Base-by-base conservation (phyloP, 2,329 filamentous ascomycete genomes). In the Cladophialophora yegresii region DNA sequence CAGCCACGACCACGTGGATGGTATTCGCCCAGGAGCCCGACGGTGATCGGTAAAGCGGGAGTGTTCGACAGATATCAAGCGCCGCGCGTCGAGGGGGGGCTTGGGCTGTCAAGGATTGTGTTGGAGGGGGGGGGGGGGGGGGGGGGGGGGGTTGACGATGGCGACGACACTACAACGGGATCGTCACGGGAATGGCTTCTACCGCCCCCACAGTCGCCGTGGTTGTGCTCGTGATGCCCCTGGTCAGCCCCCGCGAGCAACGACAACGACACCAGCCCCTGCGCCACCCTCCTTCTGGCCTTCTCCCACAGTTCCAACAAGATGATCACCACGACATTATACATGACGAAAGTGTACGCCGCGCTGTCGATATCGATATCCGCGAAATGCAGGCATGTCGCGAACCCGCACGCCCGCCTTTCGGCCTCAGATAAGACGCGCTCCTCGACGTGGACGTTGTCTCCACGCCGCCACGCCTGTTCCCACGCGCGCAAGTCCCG, bases 221-320 rank as follows among this genome's bases (percentile, higher is more conserved):
- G n/a, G n/a, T n/a, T n/a, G n/a, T n/a, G n/a, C n/a, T n/a, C n/a
- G n/a, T n/a, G n/a, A n/a, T n/a, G n/a, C 26, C 6, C 36, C 7
- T 28, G 20, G 40, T 47, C n/a, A 26, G 8, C 30, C 23, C 6
- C 40, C n/a, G 12, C 16, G 3, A 23, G 26, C 40, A 23, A 16
- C n/a, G n/a, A n/a, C n/a, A n/a, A n/a, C n/a, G n/a, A n/a, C 20
- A 30, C 36, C n/a, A 20, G 22, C 28, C 3, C 22, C 1, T 28
- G 26, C 28, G 28, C 22, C 4, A 22, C 36, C 22, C 33, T 45
- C 10, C 58, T 45, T 5, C 58, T 30, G 23, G 33, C 28, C 23
- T 30, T 54, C 28, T 61, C 54, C 58, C 58, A 61, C 10, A 61
- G 33, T 33, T 61, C 58, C 30, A 61, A 23, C 26, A 61, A 50